Evolutionary conservation across 2,329 filamentous ascomycete species (phyloP), one percentile per base, ranked within the genome.

Genomic region (Sporothrix globosa): DNA sequence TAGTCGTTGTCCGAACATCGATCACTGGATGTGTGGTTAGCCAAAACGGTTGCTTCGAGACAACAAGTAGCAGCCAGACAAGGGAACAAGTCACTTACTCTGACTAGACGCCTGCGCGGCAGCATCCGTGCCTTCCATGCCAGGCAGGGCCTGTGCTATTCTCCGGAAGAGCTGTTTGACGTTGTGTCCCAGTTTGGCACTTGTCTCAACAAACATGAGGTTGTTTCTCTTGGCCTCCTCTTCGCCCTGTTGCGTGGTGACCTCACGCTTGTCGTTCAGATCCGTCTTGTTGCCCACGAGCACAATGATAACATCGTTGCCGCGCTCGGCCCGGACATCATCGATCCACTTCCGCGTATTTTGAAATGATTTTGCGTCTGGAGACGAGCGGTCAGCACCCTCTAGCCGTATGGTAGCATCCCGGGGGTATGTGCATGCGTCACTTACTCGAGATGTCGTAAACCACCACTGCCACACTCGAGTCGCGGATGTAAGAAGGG

Each of bases 301-400:
- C 61, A 99, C 96, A 77, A 99, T 98, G 77, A 99, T 99, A 72
- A 99, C 96, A 82, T 99, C 96, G 84, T 97, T 97, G 67, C 96
- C 96, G 78, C 96, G 89, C 84, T 99, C 96, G 67, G 94, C 95
- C 73, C 96, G 89, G 71, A 99, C 96, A 79, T 99, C 96, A 79
- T 99, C 96, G 75, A 99, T 97, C 96, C 96, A 99, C 86, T 99
- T 99, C 78, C 94, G 90, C 69, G 96, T 99, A 82, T 99, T 97
- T 80, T 97, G 92, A 85, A 99, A 99, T 30, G 93, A 97, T 82
- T 98, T 97, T 74, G 91, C 91, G 81, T 96, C 90, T 92, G 76
- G 19, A n/a, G 48, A 13, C 39, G 27, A 3, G 13, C 27, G 52
- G 65, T 41, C 41, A 53, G 14, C 27, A 4, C 21, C 4, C 14